Evolutionary conservation across 1,284 basidiomycete species (phyloP).

Genomic region (Tilletiaria anomala): DNA sequence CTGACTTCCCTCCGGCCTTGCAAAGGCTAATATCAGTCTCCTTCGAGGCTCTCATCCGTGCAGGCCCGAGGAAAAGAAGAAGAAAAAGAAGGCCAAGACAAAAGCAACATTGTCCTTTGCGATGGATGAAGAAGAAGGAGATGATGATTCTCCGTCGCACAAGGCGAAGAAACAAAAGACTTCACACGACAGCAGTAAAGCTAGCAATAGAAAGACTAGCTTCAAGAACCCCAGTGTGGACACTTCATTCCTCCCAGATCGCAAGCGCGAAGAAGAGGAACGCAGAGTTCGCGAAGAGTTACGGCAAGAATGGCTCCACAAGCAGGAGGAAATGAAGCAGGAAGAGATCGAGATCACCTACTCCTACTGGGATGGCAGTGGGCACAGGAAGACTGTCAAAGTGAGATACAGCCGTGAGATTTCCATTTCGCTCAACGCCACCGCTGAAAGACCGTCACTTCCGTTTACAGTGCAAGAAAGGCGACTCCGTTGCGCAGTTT

Average conservation of each 20-base stretch:
- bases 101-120: slow-evolving; percentile 79
- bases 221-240: slow-evolving; percentile 91
- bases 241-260: slow-evolving; percentile 93
- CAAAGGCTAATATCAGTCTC: too few relatives aligned
- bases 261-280: slow-evolving; percentile 84
- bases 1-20: too few relatives aligned
- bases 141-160: slow-evolving; percentile 1
- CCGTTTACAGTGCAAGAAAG: slow-evolving; percentile 95
- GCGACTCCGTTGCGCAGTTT: slow-evolving; percentile 77
- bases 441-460: too few relatives aligned
- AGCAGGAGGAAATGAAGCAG: slow-evolving; percentile 72
- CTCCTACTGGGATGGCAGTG: slow-evolving; percentile 96
- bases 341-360: slow-evolving; percentile 86
- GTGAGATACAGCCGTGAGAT: too few relatives aligned
- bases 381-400: slow-evolving; percentile 78
- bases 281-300: slow-evolving; percentile 72
- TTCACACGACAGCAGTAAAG: not conserved
- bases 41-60: not conserved
- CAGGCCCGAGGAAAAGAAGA: slow-evolving; percentile 49
- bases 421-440: too few relatives aligned
- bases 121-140: slow-evolving; percentile 25
- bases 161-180: slow-evolving; percentile 24
- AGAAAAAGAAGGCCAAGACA: slow-evolving; percentile 60
- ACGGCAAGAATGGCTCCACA: slow-evolving; percentile 73
- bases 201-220: slow-evolving; percentile 24